Percentiles rank a stretch among this genome's conserved stretches.
Conservation (phyloP, 1,139 yeast genomes). For the Magnusiomyces magnusii region DNA sequence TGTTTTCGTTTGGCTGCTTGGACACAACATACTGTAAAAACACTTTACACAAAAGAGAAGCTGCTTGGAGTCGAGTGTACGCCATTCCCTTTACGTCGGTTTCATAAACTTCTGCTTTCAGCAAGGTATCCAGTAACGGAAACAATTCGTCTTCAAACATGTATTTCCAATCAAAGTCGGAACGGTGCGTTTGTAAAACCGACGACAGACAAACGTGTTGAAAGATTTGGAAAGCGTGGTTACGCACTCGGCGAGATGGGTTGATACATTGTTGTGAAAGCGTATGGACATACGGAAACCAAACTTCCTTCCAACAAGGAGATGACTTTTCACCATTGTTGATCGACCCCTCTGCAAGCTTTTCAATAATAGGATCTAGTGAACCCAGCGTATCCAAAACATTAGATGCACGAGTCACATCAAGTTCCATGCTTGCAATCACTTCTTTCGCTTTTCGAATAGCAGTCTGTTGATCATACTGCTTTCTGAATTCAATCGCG, state of each 20-base stretch:
- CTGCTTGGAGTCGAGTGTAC: constrained; percentile 57
- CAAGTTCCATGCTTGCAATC: constrained; percentile 30
- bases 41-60: constrained; percentile 61
- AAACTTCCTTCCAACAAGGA: constrained; percentile 18
- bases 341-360: neutral
- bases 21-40: constrained; percentile 49
- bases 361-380: constrained; percentile 13
- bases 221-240: constrained; percentile 45
- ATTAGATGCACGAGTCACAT: constrained; percentile 51
- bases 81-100: constrained; percentile 60
- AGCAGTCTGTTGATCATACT: constrained; percentile 13
- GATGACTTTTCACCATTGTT: neutral
- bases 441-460: constrained; percentile 14
- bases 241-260: constrained; percentile 72
- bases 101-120: constrained; percentile 58
- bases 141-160: constrained; percentile 67
- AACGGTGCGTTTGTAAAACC: constrained; percentile 19
- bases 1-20: neutral
- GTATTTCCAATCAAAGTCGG: constrained; percentile 29
- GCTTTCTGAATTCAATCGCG: constrained; percentile 19
- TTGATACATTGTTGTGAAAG: constrained; percentile 84
- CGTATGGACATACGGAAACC: constrained; percentile 40
- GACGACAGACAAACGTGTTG: constrained; percentile 43
- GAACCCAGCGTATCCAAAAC: constrained; percentile 41
- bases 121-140: constrained; percentile 60